A percentile compares a stretch with the other conserved stretches of the same genome.
These are phyloP conservation scores for Leccinum truebloodii DNA, from an alignment of 768 basidiomycete species.

Conservation along the genomic window DNA sequence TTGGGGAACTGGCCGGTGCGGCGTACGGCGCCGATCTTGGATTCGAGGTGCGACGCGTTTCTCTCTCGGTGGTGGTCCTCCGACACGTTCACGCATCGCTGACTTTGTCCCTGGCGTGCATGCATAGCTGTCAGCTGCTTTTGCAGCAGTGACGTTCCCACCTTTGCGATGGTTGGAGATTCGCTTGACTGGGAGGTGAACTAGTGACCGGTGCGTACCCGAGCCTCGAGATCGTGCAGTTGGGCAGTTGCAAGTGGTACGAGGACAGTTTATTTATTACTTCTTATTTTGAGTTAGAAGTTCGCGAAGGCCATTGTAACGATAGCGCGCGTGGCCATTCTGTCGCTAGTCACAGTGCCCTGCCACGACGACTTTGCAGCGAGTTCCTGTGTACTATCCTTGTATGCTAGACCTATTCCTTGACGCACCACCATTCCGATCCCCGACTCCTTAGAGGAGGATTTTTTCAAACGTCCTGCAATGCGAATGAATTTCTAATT, in stretches of 20 bases:
- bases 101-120: neutral
- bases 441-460: too few species aligned
- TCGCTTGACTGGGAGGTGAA: constrained; percentile 39
- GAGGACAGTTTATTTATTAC: neutral
- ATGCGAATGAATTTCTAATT: too few species aligned
- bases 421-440: too few species aligned
- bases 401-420: too few species aligned
- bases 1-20: constrained; percentile 44
- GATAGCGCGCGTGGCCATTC: too few species aligned
- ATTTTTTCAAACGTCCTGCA: too few species aligned
- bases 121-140: constrained; percentile 42
- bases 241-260: neutral
- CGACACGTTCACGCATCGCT: neutral
- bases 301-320: neutral
- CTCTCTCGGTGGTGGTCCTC: neutral
- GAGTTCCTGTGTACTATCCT: neutral
- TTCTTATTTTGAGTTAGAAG: neutral
- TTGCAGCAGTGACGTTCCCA: constrained; percentile 48
- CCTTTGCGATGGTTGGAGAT: constrained; percentile 53
- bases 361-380: too few species aligned
- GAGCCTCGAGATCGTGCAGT: neutral
- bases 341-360: neutral
- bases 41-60: constrained; percentile 45
- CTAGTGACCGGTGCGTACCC: neutral
- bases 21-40: constrained; percentile 51